phyloP scores from a whole-genome alignment of 306 rosid genomes.

The Alnus glutinosa region DNA sequence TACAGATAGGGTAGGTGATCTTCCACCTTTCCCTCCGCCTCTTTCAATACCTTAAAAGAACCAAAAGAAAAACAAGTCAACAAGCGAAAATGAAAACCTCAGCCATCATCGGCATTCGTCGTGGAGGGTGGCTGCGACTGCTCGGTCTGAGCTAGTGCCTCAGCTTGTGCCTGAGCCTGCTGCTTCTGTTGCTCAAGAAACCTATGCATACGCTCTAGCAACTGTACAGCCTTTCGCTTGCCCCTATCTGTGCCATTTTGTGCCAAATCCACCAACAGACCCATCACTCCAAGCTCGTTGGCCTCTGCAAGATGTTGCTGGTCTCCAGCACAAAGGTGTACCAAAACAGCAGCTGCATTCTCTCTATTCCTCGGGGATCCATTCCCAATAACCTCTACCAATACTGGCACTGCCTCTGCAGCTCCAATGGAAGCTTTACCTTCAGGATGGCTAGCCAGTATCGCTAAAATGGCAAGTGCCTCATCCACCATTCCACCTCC shows the following conservation, averaged over 20 bases:
- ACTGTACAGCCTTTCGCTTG: slow-evolving; percentile 87
- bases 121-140: slow-evolving; percentile 42
- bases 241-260: slow-evolving; percentile 93
- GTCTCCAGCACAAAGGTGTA: slow-evolving; percentile 85
- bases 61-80: slow-evolving; percentile 39
- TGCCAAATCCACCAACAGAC: slow-evolving; percentile 66
- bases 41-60: slow-evolving; percentile 46
- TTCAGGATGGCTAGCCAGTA: slow-evolving; percentile 86
- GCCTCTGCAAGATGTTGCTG: slow-evolving; percentile 74
- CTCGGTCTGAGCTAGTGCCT: slow-evolving; percentile 49
- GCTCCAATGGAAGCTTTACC: slow-evolving; percentile 84
- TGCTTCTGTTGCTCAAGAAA: slow-evolving; percentile 60
- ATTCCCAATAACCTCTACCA: slow-evolving; percentile 76
- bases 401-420: slow-evolving; percentile 79
- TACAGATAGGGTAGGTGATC: slow-evolving; percentile 69
- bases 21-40: slow-evolving; percentile 71
- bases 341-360: slow-evolving; percentile 92
- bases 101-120: slow-evolving; percentile 42
- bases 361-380: slow-evolving; percentile 97
- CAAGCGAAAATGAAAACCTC: slow-evolving; percentile 35
- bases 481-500: slow-evolving; percentile 96
- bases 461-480: slow-evolving; percentile 93
- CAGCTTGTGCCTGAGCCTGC: slow-evolving; percentile 40
- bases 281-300: slow-evolving; percentile 65
- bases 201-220: slow-evolving; percentile 80